phyloP scores from a whole-genome alignment of 2,329 filamentous ascomycete genomes.

The Colletotrichum sp. region DNA sequence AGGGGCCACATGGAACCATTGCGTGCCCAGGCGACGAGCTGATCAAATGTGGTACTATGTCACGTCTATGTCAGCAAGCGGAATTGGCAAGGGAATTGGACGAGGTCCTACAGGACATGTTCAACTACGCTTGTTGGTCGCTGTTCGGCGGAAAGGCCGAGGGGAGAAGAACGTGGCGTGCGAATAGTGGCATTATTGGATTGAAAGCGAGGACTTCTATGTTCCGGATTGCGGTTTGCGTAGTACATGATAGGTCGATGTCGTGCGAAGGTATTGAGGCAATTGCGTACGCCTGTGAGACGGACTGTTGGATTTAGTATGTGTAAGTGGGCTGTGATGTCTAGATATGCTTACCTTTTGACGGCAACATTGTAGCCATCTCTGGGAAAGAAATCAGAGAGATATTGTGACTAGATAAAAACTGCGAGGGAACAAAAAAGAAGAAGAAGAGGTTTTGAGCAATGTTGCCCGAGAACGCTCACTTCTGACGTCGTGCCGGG shows the following conservation, averaged over 20 bases:
- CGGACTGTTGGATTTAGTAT: not conserved
- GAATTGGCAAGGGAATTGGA: not conserved
- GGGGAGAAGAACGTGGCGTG: not conserved
- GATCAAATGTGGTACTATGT: conserved; percentile 75
- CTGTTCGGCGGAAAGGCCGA: not conserved
- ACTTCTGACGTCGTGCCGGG: not conserved
- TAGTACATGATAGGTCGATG: not conserved
- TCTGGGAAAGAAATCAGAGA: not conserved
- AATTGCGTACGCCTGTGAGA: not conserved
- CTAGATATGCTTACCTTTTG: not conserved
- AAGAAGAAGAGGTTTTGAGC: not conserved
- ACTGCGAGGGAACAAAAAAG: not conserved
- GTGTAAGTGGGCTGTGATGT: not conserved
- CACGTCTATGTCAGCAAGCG: not conserved
- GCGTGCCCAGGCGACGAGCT: conserved; percentile 82
- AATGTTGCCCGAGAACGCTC: not conserved
- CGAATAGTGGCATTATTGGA: not conserved
- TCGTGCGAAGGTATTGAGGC: not conserved
- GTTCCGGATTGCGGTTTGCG: rapidly evolving
- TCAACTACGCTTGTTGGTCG: not conserved
- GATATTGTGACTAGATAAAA: too few species aligned
- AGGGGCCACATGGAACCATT: conserved; percentile 88
- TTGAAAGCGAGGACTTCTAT: not conserved
- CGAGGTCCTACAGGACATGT: not conserved
- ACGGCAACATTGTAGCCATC: not conserved